These are phyloP conservation scores for Candida odintsovae DNA, from an alignment of 805 yeast species.

Conservation along the genomic window DNA sequence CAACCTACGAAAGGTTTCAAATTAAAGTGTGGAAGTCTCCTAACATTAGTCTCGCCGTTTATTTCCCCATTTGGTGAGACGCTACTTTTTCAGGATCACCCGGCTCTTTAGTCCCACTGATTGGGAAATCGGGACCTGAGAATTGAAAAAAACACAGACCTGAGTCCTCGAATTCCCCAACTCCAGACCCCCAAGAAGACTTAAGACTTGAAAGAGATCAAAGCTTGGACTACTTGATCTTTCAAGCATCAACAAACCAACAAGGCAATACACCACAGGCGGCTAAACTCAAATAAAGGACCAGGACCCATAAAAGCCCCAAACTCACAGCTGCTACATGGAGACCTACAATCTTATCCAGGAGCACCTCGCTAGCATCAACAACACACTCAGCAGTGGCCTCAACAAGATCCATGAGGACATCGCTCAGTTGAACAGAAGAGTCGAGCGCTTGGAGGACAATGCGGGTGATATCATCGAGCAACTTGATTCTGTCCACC, in stretches of 20 bases:
- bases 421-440: constrained; percentile 10
- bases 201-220: neutral
- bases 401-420: constrained; percentile 18
- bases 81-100: no score
- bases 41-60: no score
- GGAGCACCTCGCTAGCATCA: constrained; percentile 19
- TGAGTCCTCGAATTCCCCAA: neutral
- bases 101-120: neutral
- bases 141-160: neutral
- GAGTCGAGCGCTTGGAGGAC: constrained; percentile 18
- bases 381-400: constrained; percentile 12
- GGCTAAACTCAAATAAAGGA: neutral
- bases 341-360: constrained; percentile 21
- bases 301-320: neutral
- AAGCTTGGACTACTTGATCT: neutral
- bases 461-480: constrained; percentile 4
- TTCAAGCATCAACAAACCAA: neutral
- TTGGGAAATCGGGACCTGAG: no score
- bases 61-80: no score
- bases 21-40: no score
- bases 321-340: constrained; percentile 7
- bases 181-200: neutral
- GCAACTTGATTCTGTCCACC: constrained; percentile 10
- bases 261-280: neutral
- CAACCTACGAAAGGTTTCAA: no score